These are phyloP conservation scores for Hypomontagnella submonticulosa DNA, from an alignment of 495 filamentous ascomycete genomes.

Conservation along the genomic window DNA sequence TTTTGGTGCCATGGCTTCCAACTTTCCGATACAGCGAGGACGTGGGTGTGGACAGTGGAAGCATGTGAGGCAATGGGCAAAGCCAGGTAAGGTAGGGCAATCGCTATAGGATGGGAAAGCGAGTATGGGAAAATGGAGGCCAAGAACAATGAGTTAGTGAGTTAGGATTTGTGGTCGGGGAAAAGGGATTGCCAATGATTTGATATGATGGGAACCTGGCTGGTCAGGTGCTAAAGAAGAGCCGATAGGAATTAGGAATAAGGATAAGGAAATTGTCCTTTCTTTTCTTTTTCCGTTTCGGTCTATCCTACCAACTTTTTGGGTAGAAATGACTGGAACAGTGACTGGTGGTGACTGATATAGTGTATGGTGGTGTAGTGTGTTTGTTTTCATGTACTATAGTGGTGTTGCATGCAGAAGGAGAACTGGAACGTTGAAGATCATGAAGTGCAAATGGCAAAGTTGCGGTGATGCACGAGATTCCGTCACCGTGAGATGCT, in stretches of 20 bases:
- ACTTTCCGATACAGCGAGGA: slow-evolving; percentile 31
- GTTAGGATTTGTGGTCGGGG: slow-evolving; percentile 6
- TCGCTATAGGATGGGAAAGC: slow-evolving; percentile 2
- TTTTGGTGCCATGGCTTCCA: slow-evolving; percentile 55
- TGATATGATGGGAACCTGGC: slow-evolving; percentile 11
- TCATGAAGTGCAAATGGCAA: slow-evolving; percentile 10
- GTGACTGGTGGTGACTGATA: not conserved
- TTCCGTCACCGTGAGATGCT: slow-evolving; percentile 44
- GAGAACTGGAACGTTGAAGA: slow-evolving; percentile 21
- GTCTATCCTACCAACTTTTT: not conserved
- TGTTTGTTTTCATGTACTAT: not conserved
- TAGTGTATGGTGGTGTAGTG: slow-evolving; percentile 6
- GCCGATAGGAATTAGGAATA: slow-evolving; percentile 13
- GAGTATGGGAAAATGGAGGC: slow-evolving; percentile 20
- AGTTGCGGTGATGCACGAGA: slow-evolving; percentile 45
- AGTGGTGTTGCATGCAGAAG: slow-evolving; percentile 31
- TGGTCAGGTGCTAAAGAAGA: slow-evolving; percentile 29
- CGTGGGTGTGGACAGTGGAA: slow-evolving; percentile 12
- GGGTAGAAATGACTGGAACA: too few relatives aligned
- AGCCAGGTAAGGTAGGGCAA: not conserved
- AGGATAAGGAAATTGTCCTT: not conserved
- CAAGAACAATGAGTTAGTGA: slow-evolving; percentile 2
- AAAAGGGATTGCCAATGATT: slow-evolving; percentile 21
- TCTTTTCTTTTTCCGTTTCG: slow-evolving; percentile 1
- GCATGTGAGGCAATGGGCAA: slow-evolving; percentile 37